Percentiles rank a stretch among this genome's conserved stretches.
Evolutionary conservation across 2,329 filamentous ascomycete species (phyloP).

Genomic region (Cordyceps javanica): DNA sequence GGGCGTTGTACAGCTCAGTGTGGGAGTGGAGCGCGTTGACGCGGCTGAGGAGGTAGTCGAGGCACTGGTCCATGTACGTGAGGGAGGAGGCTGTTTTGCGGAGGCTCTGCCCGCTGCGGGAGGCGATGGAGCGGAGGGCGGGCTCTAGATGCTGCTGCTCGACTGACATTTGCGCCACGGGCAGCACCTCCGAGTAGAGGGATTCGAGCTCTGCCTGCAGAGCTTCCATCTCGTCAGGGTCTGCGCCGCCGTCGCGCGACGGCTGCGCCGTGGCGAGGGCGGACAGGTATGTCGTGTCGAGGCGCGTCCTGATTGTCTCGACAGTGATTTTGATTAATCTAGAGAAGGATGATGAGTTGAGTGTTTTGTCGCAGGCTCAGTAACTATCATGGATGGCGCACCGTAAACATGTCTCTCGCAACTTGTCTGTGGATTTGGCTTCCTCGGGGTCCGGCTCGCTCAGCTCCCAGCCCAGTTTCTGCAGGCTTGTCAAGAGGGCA

Average conservation of each 20-base stretch:
- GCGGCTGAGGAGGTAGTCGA: conserved; percentile 45
- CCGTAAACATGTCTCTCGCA: conserved; percentile 54
- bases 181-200: conserved; percentile 61
- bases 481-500: conserved; percentile 56
- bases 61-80: conserved; percentile 46
- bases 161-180: conserved; percentile 64
- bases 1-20: conserved; percentile 39
- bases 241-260: conserved; percentile 21
- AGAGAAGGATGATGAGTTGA: not conserved
- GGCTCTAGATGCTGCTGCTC: conserved; percentile 62
- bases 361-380: not conserved
- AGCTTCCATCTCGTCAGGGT: conserved; percentile 38
- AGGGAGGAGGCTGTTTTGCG: conserved; percentile 41
- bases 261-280: conserved; percentile 28
- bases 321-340: conserved; percentile 53
- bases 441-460: conserved; percentile 46
- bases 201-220: conserved; percentile 62
- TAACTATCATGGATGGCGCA: conserved; percentile 17
- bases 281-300: conserved; percentile 52
- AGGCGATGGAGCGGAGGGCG: conserved; percentile 41
- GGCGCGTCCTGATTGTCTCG: conserved; percentile 45
- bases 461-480: conserved; percentile 59
- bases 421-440: conserved; percentile 45
- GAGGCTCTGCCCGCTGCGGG: conserved; percentile 38
- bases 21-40: conserved; percentile 35